Evolutionary conservation across 495 filamentous ascomycete species (phyloP).

Genomic region (Paragyromitra xinjiangensis): DNA sequence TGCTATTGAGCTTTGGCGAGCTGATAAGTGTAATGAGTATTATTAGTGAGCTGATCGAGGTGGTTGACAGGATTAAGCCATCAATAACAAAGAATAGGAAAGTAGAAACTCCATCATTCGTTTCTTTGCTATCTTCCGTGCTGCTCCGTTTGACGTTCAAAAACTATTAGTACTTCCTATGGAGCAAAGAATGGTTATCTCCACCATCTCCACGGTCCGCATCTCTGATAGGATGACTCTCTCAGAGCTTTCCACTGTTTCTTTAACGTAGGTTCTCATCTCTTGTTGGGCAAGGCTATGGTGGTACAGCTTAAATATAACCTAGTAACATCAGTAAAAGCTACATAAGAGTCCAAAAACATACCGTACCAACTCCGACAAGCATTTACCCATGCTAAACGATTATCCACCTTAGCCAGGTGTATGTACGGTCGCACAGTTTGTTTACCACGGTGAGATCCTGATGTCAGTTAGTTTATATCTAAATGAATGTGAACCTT

Average conservation of each 20-base stretch:
- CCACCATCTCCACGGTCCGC: not conserved
- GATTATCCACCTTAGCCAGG: not conserved
- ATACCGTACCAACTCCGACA: slow-evolving; percentile 31
- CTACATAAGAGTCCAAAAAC: slow-evolving; percentile 24
- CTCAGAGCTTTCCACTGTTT: slow-evolving; percentile 28
- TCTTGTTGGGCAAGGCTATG: slow-evolving; percentile 17
- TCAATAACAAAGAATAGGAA: too few species aligned
- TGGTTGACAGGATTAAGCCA: too few species aligned
- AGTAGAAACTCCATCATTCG: too few species aligned
- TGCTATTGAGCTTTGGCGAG: too few species aligned
- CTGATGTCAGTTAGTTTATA: slow-evolving; percentile 8
- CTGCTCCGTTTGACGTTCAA: too few species aligned
- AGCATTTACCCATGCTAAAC: slow-evolving; percentile 15
- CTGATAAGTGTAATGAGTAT: too few species aligned
- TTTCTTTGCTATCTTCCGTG: too few species aligned
- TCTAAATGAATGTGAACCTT: not conserved
- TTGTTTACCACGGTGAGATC: not conserved
- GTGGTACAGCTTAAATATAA: slow-evolving; percentile 30
- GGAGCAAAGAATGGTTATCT: too few species aligned
- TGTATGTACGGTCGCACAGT: not conserved
- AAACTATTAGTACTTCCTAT: too few species aligned
- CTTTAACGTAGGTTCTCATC: slow-evolving; percentile 31
- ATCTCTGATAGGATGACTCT: slow-evolving; percentile 27
- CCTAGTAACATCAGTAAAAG: slow-evolving; percentile 28
- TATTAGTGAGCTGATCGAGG: too few species aligned